Evolutionary conservation across 768 basidiomycete genomes (phyloP), one percentile per base, ranked within the genome.

Genomic region (Psilocybe sp.): DNA sequence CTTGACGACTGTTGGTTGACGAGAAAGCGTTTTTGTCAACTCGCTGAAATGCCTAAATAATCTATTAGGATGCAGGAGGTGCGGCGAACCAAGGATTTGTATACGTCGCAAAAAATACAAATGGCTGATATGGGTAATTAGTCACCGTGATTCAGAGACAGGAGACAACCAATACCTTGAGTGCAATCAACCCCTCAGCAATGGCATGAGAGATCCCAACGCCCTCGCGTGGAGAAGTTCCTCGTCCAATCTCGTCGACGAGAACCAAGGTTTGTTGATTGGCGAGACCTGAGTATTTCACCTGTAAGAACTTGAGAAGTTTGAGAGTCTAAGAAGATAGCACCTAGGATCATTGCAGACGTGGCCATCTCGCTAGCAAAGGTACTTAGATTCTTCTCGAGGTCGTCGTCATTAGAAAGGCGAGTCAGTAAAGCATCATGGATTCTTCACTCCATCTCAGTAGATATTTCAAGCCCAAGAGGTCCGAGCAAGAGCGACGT

Each of bases 361-460:
- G 89, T 84, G 1, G 87, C 82, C 92, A 99, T 98, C 69, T 99
- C 96, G 55, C 82, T 86, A 1, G 93, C 92, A 68, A 99, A 99
- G 0, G 97, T 98, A 56, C 94, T 97, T 19, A 98, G 66, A 39
- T 79, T 89, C 61, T 84, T 87, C 66, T 96, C 92, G 62, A 94
- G 78, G 57, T 92, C 87, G 60, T 98, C 94, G 55, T 98, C 94
- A 58, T 98, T 98, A 1, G 92, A 96, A 14, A 99, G 72, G 2
- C 96, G 82, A 0, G 85, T 88, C 19, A 98, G 76, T 4, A 98
- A 75, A 0, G 85, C 78, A 53, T 96, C 92, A 52, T 95, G 88
- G 2, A 93, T 75, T 23, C 89, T 92, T 44, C 3, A 20, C 23
- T 18, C 13, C 31, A n/a, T 31, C 28, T 12, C 23, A 23, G 23